A percentile compares a stretch with the other conserved stretches of the same genome.
phyloP scores from a whole-genome alignment of 176 grass and related monocot genomes.

The Musa acuminata region DNA sequence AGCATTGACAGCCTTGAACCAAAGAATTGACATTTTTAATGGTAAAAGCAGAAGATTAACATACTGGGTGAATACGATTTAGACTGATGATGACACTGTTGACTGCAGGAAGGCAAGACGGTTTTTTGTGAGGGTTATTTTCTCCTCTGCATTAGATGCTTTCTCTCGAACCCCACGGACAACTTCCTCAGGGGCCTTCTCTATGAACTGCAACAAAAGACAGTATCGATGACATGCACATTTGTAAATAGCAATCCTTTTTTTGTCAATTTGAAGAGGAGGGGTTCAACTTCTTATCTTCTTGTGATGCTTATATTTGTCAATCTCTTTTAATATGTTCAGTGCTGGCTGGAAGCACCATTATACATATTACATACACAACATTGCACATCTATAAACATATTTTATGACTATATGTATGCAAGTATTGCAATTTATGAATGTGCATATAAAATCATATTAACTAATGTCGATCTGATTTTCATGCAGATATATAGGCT shows the following conservation, averaged over 20 bases:
- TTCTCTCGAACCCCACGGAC: constrained; percentile 80
- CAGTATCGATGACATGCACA: not conserved
- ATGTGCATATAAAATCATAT: no score
- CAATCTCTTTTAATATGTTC: no score
- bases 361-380: not conserved
- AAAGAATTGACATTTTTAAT: not conserved
- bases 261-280: no score
- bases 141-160: constrained; percentile 75
- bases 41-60: not conserved
- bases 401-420: no score
- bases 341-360: not conserved
- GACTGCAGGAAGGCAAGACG: constrained; percentile 68
- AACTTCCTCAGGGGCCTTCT: constrained; percentile 84
- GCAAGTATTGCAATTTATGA: no score
- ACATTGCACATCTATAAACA: no score
- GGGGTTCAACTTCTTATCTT: no score
- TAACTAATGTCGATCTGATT: no score
- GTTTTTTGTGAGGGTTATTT: constrained; percentile 73
- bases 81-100: constrained; percentile 28
- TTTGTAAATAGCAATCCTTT: not conserved
- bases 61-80: not conserved
- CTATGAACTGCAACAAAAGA: constrained; percentile 48
- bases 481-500: no score
- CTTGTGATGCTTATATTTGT: no score
- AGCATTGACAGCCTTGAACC: not conserved